Conservation (phyloP, 768 basidiomycete genomes). For the Floccularia luteovirens region DNA sequence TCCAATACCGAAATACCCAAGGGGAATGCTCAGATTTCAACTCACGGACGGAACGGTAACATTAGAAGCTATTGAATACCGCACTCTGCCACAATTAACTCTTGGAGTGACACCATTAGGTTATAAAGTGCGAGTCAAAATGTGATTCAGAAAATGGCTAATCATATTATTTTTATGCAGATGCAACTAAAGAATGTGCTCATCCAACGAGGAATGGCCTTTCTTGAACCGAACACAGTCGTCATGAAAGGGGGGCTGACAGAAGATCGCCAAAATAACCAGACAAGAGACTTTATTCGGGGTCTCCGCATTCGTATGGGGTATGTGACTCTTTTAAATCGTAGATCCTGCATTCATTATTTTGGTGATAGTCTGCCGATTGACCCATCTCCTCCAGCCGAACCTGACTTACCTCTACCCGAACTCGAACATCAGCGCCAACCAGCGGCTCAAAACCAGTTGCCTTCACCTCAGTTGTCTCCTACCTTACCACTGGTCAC, state of each 20-base stretch:
- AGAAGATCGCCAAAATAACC: slow-evolving; percentile 56
- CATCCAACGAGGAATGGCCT: slow-evolving; percentile 64
- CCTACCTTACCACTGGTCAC: background rate
- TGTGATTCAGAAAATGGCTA: background rate
- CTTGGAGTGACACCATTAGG: slow-evolving; percentile 78
- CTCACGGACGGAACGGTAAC: slow-evolving; percentile 70
- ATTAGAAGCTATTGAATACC: slow-evolving; percentile 76
- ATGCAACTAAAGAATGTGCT: slow-evolving; percentile 62
- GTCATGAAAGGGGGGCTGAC: slow-evolving; percentile 52
- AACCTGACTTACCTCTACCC: slow-evolving; percentile 2
- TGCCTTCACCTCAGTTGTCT: background rate
- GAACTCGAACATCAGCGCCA: slow-evolving; percentile 1
- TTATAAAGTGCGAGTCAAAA: slow-evolving; percentile 52
- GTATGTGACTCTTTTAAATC: slow-evolving; percentile 36
- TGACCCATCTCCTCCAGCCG: slow-evolving; percentile 7
- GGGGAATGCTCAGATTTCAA: slow-evolving; percentile 70
- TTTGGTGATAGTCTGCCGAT: background rate
- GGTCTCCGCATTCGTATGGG: slow-evolving; percentile 59
- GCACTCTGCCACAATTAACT: slow-evolving; percentile 50
- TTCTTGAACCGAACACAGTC: slow-evolving; percentile 67
- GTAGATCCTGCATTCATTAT: background rate
- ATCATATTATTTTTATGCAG: slow-evolving; percentile 25
- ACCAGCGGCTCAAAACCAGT: background rate
- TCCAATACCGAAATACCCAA: slow-evolving; percentile 74
- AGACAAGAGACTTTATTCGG: slow-evolving; percentile 51